Evolutionary conservation across 225 moss, liverwort and hornwort genomes (phyloP).

Genomic region (Ulota crispa): DNA sequence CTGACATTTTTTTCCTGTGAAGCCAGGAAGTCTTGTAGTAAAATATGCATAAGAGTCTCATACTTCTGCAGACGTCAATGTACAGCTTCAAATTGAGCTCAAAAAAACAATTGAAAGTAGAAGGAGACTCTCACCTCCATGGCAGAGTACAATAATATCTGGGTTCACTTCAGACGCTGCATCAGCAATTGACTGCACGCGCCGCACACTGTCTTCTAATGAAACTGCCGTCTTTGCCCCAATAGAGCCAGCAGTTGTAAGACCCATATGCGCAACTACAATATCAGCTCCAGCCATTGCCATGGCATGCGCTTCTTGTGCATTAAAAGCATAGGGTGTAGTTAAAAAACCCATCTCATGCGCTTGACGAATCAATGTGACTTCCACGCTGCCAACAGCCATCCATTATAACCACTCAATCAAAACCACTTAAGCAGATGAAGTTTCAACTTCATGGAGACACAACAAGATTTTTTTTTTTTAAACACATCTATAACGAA

Average conservation of each 20-base stretch:
- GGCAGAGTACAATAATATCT: slow-evolving; percentile 78
- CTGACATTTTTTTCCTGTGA: not conserved
- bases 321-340: slow-evolving; percentile 83
- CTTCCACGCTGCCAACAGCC: slow-evolving; percentile 75
- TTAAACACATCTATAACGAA: not conserved
- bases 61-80: not conserved
- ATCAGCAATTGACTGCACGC: slow-evolving; percentile 87
- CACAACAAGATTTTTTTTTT: not conserved
- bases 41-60: not conserved
- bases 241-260: slow-evolving; percentile 91
- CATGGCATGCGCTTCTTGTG: slow-evolving; percentile 85
- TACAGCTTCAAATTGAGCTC: not conserved
- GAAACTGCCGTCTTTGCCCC: slow-evolving; percentile 81
- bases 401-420: slow-evolving; percentile 19
- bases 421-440: slow-evolving; percentile 1
- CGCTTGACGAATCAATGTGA: slow-evolving; percentile 87
- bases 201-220: slow-evolving; percentile 75
- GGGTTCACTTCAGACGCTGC: slow-evolving; percentile 74
- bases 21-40: not conserved
- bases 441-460: not conserved
- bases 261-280: slow-evolving; percentile 94
- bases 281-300: slow-evolving; percentile 96
- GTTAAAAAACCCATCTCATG: slow-evolving; percentile 93
- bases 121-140: slow-evolving; percentile 68
- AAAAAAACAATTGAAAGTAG: not conserved